A percentile compares a stretch with the other conserved stretches of the same genome.
Evolutionary conservation across 2,329 filamentous ascomycete genomes (phyloP).

Genomic region (Aspergillus luchuensis): DNA sequence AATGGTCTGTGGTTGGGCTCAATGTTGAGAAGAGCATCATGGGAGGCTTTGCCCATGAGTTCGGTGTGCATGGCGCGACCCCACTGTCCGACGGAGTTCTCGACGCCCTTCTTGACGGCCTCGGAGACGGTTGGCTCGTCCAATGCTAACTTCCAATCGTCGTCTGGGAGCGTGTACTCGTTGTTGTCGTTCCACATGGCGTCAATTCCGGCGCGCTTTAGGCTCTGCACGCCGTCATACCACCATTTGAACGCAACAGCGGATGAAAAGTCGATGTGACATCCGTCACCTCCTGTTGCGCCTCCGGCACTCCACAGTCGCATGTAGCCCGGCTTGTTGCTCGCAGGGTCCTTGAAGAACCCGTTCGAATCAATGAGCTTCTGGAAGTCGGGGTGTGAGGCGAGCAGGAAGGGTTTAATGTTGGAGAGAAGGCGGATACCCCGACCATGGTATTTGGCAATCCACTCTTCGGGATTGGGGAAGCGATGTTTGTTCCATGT

Average conservation of each 20-base stretch:
- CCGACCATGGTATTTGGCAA: slow-evolving; percentile 61
- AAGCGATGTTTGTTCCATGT: slow-evolving; percentile 73
- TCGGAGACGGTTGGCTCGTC: slow-evolving; percentile 47
- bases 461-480: slow-evolving; percentile 66
- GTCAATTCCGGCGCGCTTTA: slow-evolving; percentile 67
- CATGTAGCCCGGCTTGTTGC: slow-evolving; percentile 57
- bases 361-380: slow-evolving; percentile 61
- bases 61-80: slow-evolving; percentile 70
- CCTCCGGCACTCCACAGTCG: slow-evolving; percentile 73
- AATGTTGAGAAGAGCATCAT: slow-evolving; percentile 64
- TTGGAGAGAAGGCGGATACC: slow-evolving; percentile 71
- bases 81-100: slow-evolving; percentile 65
- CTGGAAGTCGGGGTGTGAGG: slow-evolving; percentile 66
- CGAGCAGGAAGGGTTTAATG: slow-evolving; percentile 71
- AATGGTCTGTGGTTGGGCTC: slow-evolving; percentile 65
- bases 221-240: slow-evolving; percentile 65
- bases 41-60: slow-evolving; percentile 69
- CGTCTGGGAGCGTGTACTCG: slow-evolving; percentile 68
- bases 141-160: slow-evolving; percentile 66
- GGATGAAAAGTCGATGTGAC: slow-evolving; percentile 74
- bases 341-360: slow-evolving; percentile 64
- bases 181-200: slow-evolving; percentile 82
- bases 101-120: slow-evolving; percentile 38
- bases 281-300: slow-evolving; percentile 68
- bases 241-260: slow-evolving; percentile 69